Evolutionary conservation across 805 yeast genomes (phyloP).

Genomic region (Zygoascus ofunaensis): DNA sequence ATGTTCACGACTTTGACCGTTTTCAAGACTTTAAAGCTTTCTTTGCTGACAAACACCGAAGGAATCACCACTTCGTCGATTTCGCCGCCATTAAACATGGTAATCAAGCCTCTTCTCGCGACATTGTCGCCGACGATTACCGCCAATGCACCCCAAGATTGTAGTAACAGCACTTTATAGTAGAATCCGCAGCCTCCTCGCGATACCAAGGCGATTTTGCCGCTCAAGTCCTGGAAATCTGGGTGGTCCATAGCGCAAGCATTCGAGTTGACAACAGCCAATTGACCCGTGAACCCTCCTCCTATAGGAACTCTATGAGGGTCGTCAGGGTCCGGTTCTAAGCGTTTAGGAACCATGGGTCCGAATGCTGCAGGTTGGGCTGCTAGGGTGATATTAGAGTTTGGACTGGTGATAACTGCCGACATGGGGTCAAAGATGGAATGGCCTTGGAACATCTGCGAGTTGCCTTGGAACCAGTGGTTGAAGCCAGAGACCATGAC

Average conservation of each 20-base stretch:
- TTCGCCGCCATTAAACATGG: constrained; percentile 44
- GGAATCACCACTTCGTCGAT: constrained; percentile 40
- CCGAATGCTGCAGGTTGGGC: constrained; percentile 35
- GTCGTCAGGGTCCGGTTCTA: constrained; percentile 7
- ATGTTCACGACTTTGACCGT: constrained; percentile 17
- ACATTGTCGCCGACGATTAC: constrained; percentile 51
- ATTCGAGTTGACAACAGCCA: constrained; percentile 17
- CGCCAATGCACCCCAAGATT: constrained; percentile 39
- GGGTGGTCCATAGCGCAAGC: constrained; percentile 17
- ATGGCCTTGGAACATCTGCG: constrained; percentile 4
- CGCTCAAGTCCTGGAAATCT: constrained; percentile 18
- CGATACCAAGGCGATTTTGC: constrained; percentile 29
- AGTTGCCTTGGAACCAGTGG: not conserved
- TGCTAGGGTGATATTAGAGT: constrained; percentile 22
- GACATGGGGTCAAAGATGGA: constrained; percentile 17
- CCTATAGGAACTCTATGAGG: not conserved
- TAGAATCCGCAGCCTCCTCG: constrained; percentile 52
- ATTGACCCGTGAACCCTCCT: constrained; percentile 19
- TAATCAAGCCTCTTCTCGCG: constrained; percentile 38
- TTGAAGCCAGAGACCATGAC: no score
- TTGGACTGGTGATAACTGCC: constrained; percentile 23
- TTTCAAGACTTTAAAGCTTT: constrained; percentile 30
- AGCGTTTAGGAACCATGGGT: constrained; percentile 17
- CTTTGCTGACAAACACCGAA: constrained; percentile 42
- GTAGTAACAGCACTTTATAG: constrained; percentile 39